Evolutionary conservation across 148 eudicot species (phyloP).

Genomic region (Limonium bicolor): DNA sequence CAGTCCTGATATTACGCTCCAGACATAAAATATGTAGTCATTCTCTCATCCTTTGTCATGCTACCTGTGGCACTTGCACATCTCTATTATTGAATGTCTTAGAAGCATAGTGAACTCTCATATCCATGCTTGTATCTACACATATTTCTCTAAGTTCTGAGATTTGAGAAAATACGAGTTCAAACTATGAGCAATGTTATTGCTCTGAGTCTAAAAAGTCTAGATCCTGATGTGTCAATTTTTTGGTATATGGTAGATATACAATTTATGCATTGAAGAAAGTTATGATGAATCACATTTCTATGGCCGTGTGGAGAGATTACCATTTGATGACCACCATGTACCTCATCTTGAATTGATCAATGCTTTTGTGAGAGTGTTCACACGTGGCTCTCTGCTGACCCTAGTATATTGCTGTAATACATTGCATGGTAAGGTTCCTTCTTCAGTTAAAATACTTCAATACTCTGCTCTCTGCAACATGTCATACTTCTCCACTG

Average conservation of each 20-base stretch:
- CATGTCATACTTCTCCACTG: too few species aligned
- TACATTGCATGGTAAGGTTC: constrained; percentile 46
- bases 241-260: constrained; percentile 17
- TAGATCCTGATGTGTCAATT: background rate
- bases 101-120: too few species aligned
- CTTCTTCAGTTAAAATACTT: too few species aligned
- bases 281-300: constrained; percentile 42
- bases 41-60: background rate
- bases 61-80: too few species aligned
- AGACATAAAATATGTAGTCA: background rate
- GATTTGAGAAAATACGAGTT: too few species aligned
- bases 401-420: constrained; percentile 36
- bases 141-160: too few species aligned
- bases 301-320: constrained; percentile 43
- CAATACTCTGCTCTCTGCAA: too few species aligned
- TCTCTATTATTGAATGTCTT: too few species aligned
- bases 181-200: too few species aligned
- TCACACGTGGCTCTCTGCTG: constrained; percentile 35
- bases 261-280: constrained; percentile 52
- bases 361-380: constrained; percentile 50
- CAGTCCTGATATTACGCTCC: background rate
- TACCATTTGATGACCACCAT: constrained; percentile 54
- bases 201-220: too few species aligned
- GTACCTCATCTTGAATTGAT: constrained; percentile 36
- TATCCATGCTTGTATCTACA: too few species aligned